Evolutionary conservation across 2,329 filamentous ascomycete genomes (phyloP).

Genomic region (Geoglossum cookeanum): DNA sequence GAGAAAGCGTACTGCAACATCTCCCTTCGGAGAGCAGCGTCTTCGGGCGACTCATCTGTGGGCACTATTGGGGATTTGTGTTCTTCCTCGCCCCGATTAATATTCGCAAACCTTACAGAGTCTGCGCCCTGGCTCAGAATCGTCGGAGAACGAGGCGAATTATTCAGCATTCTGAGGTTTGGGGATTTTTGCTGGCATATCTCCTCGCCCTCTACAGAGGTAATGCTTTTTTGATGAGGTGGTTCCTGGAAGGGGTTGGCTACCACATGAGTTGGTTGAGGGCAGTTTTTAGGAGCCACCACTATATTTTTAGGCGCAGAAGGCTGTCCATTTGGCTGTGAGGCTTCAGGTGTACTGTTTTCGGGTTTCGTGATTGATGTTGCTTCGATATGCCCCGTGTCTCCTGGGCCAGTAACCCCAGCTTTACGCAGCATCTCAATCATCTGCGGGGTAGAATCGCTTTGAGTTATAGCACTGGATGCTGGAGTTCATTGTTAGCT

Average conservation of each 20-base stretch:
- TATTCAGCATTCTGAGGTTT: not conserved
- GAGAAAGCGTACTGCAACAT: conserved; percentile 83
- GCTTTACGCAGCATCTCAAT: conserved; percentile 57
- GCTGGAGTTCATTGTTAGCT: conserved; percentile 8
- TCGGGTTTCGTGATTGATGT: not conserved
- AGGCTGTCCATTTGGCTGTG: not conserved
- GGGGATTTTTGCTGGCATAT: not conserved
- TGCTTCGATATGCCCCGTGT: conserved; percentile 3
- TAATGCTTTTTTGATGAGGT: conserved; percentile 34
- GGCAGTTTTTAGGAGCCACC: not conserved
- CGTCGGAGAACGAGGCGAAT: not conserved
- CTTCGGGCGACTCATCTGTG: conserved; percentile 58
- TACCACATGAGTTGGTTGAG: not conserved
- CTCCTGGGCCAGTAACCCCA: conserved; percentile 36
- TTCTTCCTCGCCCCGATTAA: not conserved
- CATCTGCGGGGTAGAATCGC: conserved; percentile 46
- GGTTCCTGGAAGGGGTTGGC: not conserved
- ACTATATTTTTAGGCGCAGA: too few relatives aligned
- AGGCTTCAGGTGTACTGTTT: not conserved
- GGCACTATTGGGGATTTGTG: conserved; percentile 35
- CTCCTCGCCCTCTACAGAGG: conserved; percentile 41
- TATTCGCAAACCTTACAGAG: not conserved
- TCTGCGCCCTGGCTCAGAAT: not conserved
- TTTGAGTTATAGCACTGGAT: conserved; percentile 26
- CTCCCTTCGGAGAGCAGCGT: conserved; percentile 59